phyloP scores from a whole-genome alignment of 1,139 yeast species.

The Diutina ranongensis region DNA sequence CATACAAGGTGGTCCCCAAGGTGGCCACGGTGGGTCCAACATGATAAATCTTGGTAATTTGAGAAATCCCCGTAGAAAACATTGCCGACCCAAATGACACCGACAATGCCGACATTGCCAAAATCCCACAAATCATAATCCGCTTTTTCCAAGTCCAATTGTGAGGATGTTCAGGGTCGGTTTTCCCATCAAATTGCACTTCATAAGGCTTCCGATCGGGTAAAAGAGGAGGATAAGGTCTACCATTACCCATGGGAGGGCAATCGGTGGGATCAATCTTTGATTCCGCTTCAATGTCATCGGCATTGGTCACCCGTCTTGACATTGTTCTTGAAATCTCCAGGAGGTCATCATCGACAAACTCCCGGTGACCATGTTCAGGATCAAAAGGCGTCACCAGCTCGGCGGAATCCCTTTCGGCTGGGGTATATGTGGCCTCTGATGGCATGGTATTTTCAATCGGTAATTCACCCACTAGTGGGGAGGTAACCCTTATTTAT shows the following conservation, averaged over 20 bases:
- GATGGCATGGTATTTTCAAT: too few relatives aligned
- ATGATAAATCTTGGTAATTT: conserved; percentile 30
- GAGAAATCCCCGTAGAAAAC: conserved; percentile 40
- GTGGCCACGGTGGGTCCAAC: conserved; percentile 47
- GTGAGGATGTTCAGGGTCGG: conserved; percentile 53
- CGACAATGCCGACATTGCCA: conserved; percentile 14
- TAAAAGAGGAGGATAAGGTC: conserved; percentile 39
- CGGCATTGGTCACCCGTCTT: conserved; percentile 18
- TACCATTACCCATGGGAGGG: conserved; percentile 45
- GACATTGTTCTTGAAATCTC: conserved; percentile 9
- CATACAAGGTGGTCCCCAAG: conserved; percentile 61
- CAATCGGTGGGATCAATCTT: conserved; percentile 12
- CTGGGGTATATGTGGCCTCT: not conserved
- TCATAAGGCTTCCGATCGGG: conserved; percentile 41
- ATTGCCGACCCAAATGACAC: conserved; percentile 57
- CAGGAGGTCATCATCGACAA: not conserved
- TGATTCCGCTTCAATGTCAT: conserved; percentile 13
- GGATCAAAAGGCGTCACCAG: not conserved
- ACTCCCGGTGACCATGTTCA: not conserved
- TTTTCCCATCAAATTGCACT: conserved; percentile 49
- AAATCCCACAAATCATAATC: conserved; percentile 20
- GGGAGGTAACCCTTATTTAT: too few relatives aligned
- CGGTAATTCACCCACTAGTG: too few relatives aligned
- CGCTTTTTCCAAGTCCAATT: conserved; percentile 42
- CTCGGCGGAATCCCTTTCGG: not conserved